phyloP scores from a whole-genome alignment of 2,329 filamentous ascomycete genomes.

The Colletotrichum filicis region DNA sequence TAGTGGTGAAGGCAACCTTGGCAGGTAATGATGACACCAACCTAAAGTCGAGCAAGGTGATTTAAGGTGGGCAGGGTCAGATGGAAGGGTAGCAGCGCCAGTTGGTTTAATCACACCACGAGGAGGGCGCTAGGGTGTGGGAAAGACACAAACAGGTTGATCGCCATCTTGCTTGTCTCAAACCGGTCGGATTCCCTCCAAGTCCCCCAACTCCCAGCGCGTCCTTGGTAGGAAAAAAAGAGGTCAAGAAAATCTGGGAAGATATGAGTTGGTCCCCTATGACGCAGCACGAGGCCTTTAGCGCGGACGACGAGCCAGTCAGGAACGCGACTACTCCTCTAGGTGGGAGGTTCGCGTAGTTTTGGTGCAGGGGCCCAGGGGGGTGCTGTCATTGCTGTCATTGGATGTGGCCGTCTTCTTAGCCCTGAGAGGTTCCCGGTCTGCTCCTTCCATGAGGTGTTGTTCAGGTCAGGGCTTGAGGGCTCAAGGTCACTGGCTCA shows the following conservation, averaged over 20 bases:
- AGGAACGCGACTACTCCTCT: neutral
- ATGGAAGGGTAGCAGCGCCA: neutral
- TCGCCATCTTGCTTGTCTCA: neutral
- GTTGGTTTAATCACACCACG: neutral
- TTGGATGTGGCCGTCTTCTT: neutral
- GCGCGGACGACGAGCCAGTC: neutral
- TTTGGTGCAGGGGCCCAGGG: neutral
- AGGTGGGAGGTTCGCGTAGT: neutral
- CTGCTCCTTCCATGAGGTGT: too few relatives aligned
- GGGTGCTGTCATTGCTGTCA: neutral
- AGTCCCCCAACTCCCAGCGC: neutral
- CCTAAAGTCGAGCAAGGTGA: neutral
- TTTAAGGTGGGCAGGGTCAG: neutral
- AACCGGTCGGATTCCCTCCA: neutral
- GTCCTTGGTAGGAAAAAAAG: neutral
- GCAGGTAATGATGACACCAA: neutral
- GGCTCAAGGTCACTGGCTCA: neutral
- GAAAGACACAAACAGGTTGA: neutral
- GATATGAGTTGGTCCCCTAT: conserved; percentile 18
- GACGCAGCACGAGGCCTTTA: conserved; percentile 4
- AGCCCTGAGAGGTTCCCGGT: too few relatives aligned
- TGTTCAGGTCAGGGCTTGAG: too few relatives aligned
- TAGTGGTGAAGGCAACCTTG: neutral
- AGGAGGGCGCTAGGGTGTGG: neutral
- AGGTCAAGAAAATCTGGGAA: neutral